These are phyloP conservation scores for Selenicereus undatus DNA, from an alignment of 148 eudicot species.

Conservation along the genomic window DNA sequence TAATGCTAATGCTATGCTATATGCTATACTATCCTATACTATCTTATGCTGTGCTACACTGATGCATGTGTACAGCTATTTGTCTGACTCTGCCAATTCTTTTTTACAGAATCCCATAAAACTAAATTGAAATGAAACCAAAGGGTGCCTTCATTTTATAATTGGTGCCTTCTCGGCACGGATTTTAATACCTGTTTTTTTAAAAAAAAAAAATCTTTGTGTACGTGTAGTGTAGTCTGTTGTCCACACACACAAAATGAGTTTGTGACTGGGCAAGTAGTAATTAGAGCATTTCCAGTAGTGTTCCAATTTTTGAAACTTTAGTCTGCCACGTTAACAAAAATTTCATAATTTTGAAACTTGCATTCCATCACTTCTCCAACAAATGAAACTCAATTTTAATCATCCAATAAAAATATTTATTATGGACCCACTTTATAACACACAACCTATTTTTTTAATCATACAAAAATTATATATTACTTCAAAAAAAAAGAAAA, in stretches of 20 bases:
- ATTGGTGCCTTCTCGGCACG: constrained; percentile 12
- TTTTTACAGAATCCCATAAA: constrained; percentile 62
- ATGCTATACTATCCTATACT: not conserved
- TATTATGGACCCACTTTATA: no score
- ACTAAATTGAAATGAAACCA: not conserved
- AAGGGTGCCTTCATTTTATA: not conserved
- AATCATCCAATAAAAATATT: no score
- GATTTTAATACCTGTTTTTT: constrained; percentile 16
- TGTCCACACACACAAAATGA: not conserved
- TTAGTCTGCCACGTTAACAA: no score
- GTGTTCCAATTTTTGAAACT: no score
- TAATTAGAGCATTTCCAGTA: no score
- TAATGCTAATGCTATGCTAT: not conserved
- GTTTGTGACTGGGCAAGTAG: not conserved
- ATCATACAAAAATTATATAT: no score
- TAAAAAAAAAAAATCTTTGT: not conserved
- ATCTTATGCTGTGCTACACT: not conserved
- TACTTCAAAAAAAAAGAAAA: no score
- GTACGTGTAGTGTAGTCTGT: constrained; percentile 2
- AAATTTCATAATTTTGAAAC: no score
- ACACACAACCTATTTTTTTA: no score
- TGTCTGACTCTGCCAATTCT: constrained; percentile 58
- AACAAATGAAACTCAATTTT: no score
- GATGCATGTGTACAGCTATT: constrained; percentile 56
- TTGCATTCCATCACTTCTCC: no score